Percentiles rank a stretch among this genome's conserved stretches.
Conservation (phyloP, 257 asterid species). For the Plantago elongata region DNA sequence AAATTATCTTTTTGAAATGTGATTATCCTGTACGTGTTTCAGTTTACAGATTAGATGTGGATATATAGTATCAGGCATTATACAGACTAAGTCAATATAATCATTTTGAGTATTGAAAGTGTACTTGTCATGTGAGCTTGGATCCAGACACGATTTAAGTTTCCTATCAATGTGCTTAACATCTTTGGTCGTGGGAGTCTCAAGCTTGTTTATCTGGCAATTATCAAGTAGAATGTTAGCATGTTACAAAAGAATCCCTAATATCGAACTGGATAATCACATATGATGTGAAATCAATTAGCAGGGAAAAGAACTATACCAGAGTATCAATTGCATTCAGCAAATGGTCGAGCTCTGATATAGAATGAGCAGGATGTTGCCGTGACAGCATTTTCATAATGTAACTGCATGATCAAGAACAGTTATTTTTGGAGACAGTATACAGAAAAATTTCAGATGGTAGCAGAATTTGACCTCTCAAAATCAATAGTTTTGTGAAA, state of each 20-base stretch:
- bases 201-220: constrained; percentile 69
- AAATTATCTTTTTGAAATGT: neutral
- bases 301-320: constrained; percentile 36
- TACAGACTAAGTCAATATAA: neutral
- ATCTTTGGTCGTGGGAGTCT: constrained; percentile 72
- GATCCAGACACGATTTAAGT: constrained; percentile 90
- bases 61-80: neutral
- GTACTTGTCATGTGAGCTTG: constrained; percentile 88
- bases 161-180: constrained; percentile 97
- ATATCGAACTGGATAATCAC: neutral
- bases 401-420: constrained; percentile 48
- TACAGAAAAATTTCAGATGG: constrained; percentile 9
- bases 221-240: constrained; percentile 8
- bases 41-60: neutral
- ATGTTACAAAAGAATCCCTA: neutral
- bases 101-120: constrained; percentile 17
- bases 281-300: neutral
- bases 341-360: constrained; percentile 44
- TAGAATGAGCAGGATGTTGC: constrained; percentile 50
- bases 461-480: constrained; percentile 53
- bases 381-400: constrained; percentile 51
- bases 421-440: constrained; percentile 24
- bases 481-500: constrained; percentile 47
- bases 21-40: neutral
- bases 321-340: constrained; percentile 52